Percentiles rank a stretch among this genome's conserved stretches.
Evolutionary conservation across 257 asterid species (phyloP).

Genomic region (Solanum pennellii): DNA sequence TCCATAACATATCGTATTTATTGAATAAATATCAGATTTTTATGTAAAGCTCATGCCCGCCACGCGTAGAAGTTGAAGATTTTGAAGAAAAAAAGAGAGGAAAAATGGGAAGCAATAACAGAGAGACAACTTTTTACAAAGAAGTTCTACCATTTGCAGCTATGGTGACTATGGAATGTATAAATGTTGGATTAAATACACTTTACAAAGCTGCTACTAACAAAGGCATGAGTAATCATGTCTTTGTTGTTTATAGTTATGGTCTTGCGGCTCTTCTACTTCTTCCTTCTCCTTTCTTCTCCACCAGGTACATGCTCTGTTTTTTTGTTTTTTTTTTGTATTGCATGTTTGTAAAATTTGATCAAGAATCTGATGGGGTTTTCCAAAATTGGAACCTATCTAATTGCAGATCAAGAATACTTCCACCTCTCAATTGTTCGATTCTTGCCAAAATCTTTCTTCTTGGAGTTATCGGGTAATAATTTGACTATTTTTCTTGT

Average conservation of each 20-base stretch:
- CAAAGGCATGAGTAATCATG: slow-evolving; percentile 66
- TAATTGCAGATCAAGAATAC: slow-evolving; percentile 36
- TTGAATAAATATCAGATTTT: background rate
- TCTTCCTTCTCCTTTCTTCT: slow-evolving; percentile 56
- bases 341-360: background rate
- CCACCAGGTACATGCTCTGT: slow-evolving; percentile 23
- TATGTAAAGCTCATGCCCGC: background rate
- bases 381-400: background rate
- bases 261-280: slow-evolving; percentile 61
- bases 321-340: background rate
- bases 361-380: background rate
- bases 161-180: slow-evolving; percentile 55
- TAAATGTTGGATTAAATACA: slow-evolving; percentile 73
- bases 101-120: background rate
- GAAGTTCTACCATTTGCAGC: slow-evolving; percentile 53
- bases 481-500: background rate
- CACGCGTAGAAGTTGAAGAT: background rate
- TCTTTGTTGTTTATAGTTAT: slow-evolving; percentile 67
- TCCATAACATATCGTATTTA: background rate
- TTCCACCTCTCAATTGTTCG: slow-evolving; percentile 45
- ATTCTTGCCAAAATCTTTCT: slow-evolving; percentile 43
- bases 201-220: slow-evolving; percentile 64
- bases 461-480: slow-evolving; percentile 71
- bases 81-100: background rate
- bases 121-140: slow-evolving; percentile 12